phyloP scores from a whole-genome alignment of 176 grass and related monocot species.

The Zoysia pacifica region DNA sequence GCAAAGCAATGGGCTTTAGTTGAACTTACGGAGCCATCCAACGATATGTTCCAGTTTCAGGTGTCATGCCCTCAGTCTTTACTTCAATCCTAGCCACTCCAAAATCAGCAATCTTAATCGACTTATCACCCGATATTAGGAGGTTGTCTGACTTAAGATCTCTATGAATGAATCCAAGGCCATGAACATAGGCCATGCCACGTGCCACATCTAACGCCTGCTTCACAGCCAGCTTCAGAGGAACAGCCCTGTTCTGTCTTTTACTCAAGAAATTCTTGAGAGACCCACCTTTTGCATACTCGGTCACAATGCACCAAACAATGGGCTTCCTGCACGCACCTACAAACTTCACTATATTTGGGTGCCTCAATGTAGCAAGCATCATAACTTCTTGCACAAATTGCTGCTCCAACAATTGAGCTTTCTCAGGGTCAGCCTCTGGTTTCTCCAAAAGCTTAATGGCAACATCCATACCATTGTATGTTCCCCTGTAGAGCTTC shows the following conservation, averaged over 20 bases:
- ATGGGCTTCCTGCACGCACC: slow-evolving; percentile 59
- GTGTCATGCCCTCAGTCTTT: background rate
- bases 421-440: slow-evolving; percentile 49
- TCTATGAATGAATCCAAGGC: slow-evolving; percentile 55
- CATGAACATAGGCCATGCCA: slow-evolving; percentile 61
- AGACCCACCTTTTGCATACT: slow-evolving; percentile 61
- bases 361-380: slow-evolving; percentile 59
- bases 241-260: slow-evolving; percentile 51
- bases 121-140: slow-evolving; percentile 49
- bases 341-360: slow-evolving; percentile 56
- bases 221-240: slow-evolving; percentile 49
- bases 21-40: slow-evolving; percentile 52
- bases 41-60: no score
- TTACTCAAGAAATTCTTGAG: slow-evolving; percentile 56
- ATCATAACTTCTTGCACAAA: slow-evolving; percentile 65
- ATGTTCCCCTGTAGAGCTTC: slow-evolving; percentile 43
- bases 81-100: slow-evolving; percentile 57
- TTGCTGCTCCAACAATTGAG: slow-evolving; percentile 55
- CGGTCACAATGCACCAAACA: slow-evolving; percentile 65
- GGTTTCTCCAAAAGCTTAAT: slow-evolving; percentile 63
- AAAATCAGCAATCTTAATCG: slow-evolving; percentile 60
- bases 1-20: slow-evolving; percentile 21
- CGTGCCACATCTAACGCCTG: slow-evolving; percentile 55
- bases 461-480: slow-evolving; percentile 58
- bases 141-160: slow-evolving; percentile 62